Conservation (phyloP, 495 filamentous ascomycete genomes). For the Penicillium malachiteum region DNA sequence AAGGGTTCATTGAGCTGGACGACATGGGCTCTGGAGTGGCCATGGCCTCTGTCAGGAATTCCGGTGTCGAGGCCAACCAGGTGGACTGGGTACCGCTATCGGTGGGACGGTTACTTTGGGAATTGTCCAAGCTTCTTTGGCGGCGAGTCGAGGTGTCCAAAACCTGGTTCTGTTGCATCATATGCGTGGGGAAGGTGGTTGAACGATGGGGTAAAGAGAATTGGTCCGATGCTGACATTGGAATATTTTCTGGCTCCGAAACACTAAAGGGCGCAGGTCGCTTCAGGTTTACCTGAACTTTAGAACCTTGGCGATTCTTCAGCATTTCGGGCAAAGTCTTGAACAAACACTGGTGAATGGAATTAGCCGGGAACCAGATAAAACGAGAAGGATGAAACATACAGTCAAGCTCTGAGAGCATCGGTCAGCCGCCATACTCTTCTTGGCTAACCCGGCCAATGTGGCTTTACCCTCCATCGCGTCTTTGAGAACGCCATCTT, state of each 20-base stretch:
- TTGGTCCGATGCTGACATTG: constrained; percentile 27
- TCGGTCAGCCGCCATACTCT: constrained; percentile 84
- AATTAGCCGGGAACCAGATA: not conserved
- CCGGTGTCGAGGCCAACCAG: constrained; percentile 34
- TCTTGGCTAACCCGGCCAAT: constrained; percentile 72
- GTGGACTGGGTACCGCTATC: constrained; percentile 23
- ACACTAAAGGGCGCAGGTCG: constrained; percentile 37
- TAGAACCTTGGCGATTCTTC: constrained; percentile 52
- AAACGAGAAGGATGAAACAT: constrained; percentile 26
- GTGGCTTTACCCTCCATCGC: constrained; percentile 79
- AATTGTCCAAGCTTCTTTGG: constrained; percentile 37
- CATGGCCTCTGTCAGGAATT: constrained; percentile 33
- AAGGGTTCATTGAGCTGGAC: constrained; percentile 14
- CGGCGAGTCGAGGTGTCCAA: constrained; percentile 20
- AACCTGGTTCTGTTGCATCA: constrained; percentile 18
- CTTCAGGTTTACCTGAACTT: constrained; percentile 40
- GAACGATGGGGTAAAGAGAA: constrained; percentile 40
- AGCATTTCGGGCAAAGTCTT: constrained; percentile 74
- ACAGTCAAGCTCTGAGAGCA: constrained; percentile 76
- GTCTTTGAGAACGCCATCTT: constrained; percentile 76
- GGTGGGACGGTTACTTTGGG: constrained; percentile 22
- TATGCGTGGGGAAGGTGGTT: constrained; percentile 47
- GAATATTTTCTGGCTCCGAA: constrained; percentile 23
- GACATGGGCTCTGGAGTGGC: constrained; percentile 29
- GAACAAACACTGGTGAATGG: constrained; percentile 60